Conservation (phyloP, 2,329 filamentous ascomycete genomes). For the Colletotrichum nymphaeae region DNA sequence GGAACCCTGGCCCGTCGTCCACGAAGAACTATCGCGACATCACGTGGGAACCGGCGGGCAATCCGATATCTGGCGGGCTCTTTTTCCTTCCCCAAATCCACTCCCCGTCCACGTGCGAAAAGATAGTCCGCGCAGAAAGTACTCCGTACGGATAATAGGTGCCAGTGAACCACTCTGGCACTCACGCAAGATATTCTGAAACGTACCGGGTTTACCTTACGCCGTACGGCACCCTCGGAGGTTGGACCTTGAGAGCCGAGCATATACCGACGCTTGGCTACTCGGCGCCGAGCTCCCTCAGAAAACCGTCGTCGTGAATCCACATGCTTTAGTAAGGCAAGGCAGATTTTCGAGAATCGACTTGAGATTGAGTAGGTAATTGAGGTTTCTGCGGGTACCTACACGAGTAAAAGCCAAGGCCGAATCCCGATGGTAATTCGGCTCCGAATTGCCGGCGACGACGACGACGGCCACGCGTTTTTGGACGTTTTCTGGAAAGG, state of each 20-base stretch:
- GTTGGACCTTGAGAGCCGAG: neutral
- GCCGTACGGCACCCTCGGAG: neutral
- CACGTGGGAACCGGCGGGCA: neutral
- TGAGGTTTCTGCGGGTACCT: no score
- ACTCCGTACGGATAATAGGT: neutral
- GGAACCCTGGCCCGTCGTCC: no score
- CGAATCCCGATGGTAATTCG: neutral
- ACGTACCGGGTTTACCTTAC: neutral
- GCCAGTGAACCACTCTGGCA: no score
- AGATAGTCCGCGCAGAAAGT: neutral
- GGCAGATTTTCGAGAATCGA: neutral
- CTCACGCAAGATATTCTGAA: neutral
- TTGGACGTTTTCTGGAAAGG: neutral
- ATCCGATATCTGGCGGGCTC: neutral
- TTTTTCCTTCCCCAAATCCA: neutral
- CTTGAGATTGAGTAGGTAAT: no score
- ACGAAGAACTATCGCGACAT: neutral
- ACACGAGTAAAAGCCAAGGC: neutral
- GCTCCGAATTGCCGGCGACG: neutral
- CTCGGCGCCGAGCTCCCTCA: neutral
- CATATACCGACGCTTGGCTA: neutral
- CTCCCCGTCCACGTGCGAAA: neutral
- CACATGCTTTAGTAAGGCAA: neutral
- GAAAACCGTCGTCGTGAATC: neutral
- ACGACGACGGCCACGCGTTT: neutral